Evolutionary conservation across 169 alveolate species (phyloP), one percentile per base, ranked within the genome.

Genomic region (Eimeria praecox): DNA sequence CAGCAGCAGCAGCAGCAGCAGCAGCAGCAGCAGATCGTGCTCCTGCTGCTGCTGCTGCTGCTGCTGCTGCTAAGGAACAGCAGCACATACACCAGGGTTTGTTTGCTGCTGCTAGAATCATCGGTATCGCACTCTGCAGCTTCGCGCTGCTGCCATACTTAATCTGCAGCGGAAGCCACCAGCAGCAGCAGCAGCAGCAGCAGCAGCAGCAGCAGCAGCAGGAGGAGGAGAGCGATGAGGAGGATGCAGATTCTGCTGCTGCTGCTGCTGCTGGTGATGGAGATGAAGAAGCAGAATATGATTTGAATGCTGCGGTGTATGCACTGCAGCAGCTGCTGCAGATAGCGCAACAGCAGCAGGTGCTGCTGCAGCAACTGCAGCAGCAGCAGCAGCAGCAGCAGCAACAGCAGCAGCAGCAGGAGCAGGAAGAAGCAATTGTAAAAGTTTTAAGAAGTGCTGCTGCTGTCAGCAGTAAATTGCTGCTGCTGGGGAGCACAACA

Each of bases 271-370:
- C 88, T 40, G 44, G 52, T 3, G 52, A 40, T 3, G 52, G 46
- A n/a, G 62, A 44, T 33, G 88, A 78, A 40, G 88, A 78, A 22
- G 56, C 66, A 10, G 62, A 44, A 44, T 56, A 78, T 10, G 88
- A 18, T 9, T 30, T 78, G 88, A 38, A 78, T 2, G 88, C 88
- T 10, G 33, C 88, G 30, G 30, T 78, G 35, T 38, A 33, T 78
- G 88, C 88, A 62, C 88, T 78, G 88, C 88, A 44, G 66, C 88
- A 78, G 88, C 62, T 78, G 88, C 62, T 78, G 33, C 44, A 78
- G 35, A 4, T 3, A 38, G 20, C 9, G 33, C 44, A 40, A 62
- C 56, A 78, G 88, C 66, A 78, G 88, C 66, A 44, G 52, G n/a
- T n/a, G 30, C 88, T 62, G 35, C 56, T 78, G 33, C 44, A 78